Evolutionary conservation across 805 yeast species (phyloP), one percentile per base, ranked within the genome.

Genomic region (Hanseniaspora thailandica): DNA sequence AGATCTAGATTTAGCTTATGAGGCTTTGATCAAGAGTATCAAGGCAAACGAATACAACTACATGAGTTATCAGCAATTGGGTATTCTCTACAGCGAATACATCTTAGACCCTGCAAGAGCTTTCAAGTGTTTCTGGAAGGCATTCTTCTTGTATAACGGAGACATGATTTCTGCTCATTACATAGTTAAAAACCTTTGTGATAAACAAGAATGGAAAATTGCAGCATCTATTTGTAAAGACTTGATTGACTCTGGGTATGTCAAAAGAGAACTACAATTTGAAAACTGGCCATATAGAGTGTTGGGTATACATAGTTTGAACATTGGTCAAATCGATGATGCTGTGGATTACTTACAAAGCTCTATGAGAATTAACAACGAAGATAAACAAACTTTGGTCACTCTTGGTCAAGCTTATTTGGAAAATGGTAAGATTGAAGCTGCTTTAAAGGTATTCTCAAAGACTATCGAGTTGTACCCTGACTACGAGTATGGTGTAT

Each of bases 391-490:
- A 58, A 82, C 95, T 2, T 90, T 97, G 97, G 72, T 84, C 28
- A 96, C 96, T 0, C 70, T 93, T n/a, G 98, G 98, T n/a, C 97
- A 93, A 64, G 90, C 96, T 0, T 93, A 93, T 65, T 71, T 76
- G 52, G 77, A 80, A 25, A 79, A 93, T 65, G 98, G 98, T 2
- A 74, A 96, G 56, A 70, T 82, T 43, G 89, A 86, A 54, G 95
- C 97, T 2, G 86, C 96, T 0, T 72, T 77, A 9, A 88, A 85
- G 65, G 97, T 93, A 1, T 84, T 88, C 60, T 72, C 71, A 30
- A 80, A 80, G 55, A 86, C 89, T 0, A 61, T 78, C 44, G 72
- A 72, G 36, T 59, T 83, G 5, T 76, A 77, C 31, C 73, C 77
- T 0, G 66, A 68, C 1, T 75, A 77, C 49, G 78, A 86, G 82